Evolutionary conservation across 345 rosid genomes (phyloP).

Genomic region (sweet orange (Citrus sinensis)): DNA sequence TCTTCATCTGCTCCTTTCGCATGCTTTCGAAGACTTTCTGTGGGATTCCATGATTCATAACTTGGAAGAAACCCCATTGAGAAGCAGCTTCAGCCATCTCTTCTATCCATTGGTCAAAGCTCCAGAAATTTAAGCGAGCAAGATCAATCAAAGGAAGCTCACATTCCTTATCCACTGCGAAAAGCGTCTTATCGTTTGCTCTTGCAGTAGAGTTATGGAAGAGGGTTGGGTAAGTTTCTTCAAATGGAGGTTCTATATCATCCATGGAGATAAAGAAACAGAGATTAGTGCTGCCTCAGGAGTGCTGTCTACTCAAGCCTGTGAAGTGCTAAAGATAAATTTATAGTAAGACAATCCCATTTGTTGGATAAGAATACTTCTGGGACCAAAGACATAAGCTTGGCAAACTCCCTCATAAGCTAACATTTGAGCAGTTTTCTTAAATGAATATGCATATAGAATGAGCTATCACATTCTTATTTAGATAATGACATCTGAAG

Average conservation of each 20-base stretch:
- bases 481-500: too few relatives aligned
- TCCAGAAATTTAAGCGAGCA: constrained; percentile 10
- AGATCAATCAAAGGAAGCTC: constrained; percentile 63
- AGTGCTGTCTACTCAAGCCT: background rate
- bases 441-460: too few relatives aligned
- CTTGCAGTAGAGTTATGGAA: background rate
- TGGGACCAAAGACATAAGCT: background rate
- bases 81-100: constrained; percentile 48
- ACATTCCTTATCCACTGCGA: background rate
- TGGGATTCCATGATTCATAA: constrained; percentile 62
- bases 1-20: constrained; percentile 35
- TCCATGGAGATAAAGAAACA: constrained; percentile 12
- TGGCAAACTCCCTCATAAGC: background rate
- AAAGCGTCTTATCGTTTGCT: background rate
- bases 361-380: background rate
- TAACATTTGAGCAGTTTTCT: too few relatives aligned
- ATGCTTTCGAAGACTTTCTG: constrained; percentile 35
- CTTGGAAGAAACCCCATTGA: constrained; percentile 79
- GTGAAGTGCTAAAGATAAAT: background rate
- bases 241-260: constrained; percentile 32
- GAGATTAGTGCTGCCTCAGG: background rate
- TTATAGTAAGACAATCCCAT: background rate
- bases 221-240: constrained; percentile 25
- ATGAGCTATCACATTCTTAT: too few relatives aligned
- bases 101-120: constrained; percentile 32